Evolutionary conservation across 345 rosid genomes (phyloP), one percentile per base, ranked within the genome.

Genomic region (Boechera divaricarpa): DNA sequence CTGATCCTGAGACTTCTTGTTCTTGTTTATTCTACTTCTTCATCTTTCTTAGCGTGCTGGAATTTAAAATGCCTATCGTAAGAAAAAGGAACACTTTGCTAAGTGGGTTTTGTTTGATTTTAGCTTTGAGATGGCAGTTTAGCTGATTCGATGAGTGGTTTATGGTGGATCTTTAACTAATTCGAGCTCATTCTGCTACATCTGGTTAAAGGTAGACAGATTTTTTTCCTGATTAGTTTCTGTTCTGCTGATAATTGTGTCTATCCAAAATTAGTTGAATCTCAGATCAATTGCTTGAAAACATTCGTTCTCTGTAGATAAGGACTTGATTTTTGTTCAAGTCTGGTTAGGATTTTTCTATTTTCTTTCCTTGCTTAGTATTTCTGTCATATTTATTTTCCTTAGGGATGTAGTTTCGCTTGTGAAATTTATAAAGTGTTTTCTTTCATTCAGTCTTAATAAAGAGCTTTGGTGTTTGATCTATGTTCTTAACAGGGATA

Each of bases 401-500:
- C 8, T 6, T 35, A 35, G 12, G 10, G 11, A 21, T 10, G 10
- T 62, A 39, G 26, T 33, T 59, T 53, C 65, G n/a, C 39, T 38
- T 38, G n/a, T 36, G 15, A 59, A 10, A 3, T 15, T 54, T 18
- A 12, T 28, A n/a, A 0, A 28, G 31, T 70, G 31, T 56, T 42
- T 10, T 29, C 44, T 59, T 13, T 36, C 32, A 11, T 31, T 44
- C 32, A 56, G 3, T 44, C 12, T 29, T 42, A 31, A n/a, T 29
- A 12, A 70, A 71, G 71, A 64, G 72, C 47, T 33, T 55, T 65
- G 24, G 39, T 45, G 24, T 65, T 56, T 74, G 66, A 45, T 65
- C 53, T 58, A 8, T 11, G 2, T 51, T 58, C 44, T 58, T 32
- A 51, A 61, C 82, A 79, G 82, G 59, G 38, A 35, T 52, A 33